Evolutionary conservation across 257 asterid species (phyloP).

Genomic region (Rehmannia glutinosa): DNA sequence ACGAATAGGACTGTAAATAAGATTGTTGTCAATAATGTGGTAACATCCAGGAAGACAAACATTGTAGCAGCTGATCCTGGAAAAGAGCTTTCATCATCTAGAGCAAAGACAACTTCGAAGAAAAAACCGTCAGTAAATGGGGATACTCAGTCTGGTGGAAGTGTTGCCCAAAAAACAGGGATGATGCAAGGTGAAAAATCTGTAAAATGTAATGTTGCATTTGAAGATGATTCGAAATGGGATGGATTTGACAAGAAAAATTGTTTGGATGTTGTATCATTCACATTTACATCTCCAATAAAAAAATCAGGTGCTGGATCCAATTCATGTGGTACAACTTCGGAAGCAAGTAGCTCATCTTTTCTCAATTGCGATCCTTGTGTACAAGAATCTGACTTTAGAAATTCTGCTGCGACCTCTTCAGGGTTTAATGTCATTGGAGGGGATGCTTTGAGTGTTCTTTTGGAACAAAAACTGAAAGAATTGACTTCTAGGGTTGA

Average conservation of each 20-base stretch:
- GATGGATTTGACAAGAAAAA: constrained; percentile 53
- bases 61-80: constrained; percentile 47
- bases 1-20: constrained; percentile 52
- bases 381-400: constrained; percentile 33
- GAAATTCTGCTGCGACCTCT: constrained; percentile 35
- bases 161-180: constrained; percentile 22
- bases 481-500: constrained; percentile 80
- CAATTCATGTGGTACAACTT: constrained; percentile 30
- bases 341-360: constrained; percentile 31
- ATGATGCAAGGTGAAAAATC: constrained; percentile 41
- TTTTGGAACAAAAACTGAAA: constrained; percentile 86
- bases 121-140: constrained; percentile 38
- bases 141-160: constrained; percentile 31
- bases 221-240: constrained; percentile 53
- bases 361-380: constrained; percentile 30
- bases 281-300: constrained; percentile 94
- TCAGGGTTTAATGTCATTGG: constrained; percentile 47
- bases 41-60: constrained; percentile 49
- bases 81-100: constrained; percentile 50
- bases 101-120: constrained; percentile 38
- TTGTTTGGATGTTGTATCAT: constrained; percentile 80
- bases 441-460: constrained; percentile 79
- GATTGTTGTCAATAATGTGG: constrained; percentile 47
- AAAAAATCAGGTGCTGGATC: constrained; percentile 54
- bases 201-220: constrained; percentile 45